Evolutionary conservation across 805 yeast genomes (phyloP), one percentile per base, ranked within the genome.

Genomic region (Cyberlindnera meyerae): DNA sequence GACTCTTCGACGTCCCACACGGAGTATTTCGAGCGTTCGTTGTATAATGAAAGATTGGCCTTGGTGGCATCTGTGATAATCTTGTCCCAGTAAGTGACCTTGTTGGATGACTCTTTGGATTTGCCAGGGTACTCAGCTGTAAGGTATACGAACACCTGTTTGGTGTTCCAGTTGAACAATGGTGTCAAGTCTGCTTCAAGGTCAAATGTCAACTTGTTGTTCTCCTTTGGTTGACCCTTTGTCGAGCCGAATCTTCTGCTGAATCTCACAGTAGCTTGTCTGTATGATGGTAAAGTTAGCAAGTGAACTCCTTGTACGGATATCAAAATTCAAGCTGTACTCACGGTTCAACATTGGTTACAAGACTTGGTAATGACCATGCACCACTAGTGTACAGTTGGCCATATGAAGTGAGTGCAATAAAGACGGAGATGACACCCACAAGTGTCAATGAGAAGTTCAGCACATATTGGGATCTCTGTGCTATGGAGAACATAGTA

Each of bases 121-220:
- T 53, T 54, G 1, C 66, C 70, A 28, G 68, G 52, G 45, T 89
- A 89, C 54, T 86, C 90, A 2, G 94, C 95, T 3, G 94, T 84
- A 44, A 93, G 67, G 53, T 90, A 93, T 5, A 82, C 84, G 53
- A 93, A 90, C n/a, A 90, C 78, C 61, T 90, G 97, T 57, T 90
- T 90, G 11, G 98, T 93, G 62, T 90, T 93, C 96, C 97, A 90
- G 60, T 83, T 88, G 72, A 89, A 89, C 35, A 93, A 68, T 2
- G 86, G 79, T 2, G 84, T 57, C 43, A 90, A 67, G 60, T 90
- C 96, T 1, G 75, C 67, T 6, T 75, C 76, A 31, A 93, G 63
- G 56, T 86, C 95, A 52, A 93, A 88, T 11, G 63, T 62, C 27
- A 88, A 58, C 49, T 71, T 75, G 39, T 82, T 69, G 56, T 86